Evolutionary conservation across 192 early-diverging fungal genomes (phyloP), one percentile per base, ranked within the genome.

Genomic region (Fimicolochytrium jonesii): DNA sequence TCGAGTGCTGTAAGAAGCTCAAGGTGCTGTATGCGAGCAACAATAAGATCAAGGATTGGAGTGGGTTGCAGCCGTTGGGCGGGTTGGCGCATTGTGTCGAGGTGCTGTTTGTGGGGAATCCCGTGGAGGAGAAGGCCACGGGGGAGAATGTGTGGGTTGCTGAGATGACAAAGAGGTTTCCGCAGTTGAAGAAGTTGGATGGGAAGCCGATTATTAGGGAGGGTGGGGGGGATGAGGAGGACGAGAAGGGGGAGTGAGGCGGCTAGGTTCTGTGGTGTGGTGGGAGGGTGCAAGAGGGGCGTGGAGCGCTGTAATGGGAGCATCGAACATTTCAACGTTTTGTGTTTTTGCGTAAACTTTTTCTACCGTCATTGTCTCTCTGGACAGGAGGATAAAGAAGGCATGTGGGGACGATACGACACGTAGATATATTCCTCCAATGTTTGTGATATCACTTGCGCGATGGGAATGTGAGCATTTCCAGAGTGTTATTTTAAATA

Each of bases 41-140:
- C 72, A 83, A 83, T 64, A 83, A 81, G 59, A 70, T 83, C 53
- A 81, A 81, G 61, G 74, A 63, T 1, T 83, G 77, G 81, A 73
- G 75, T 23, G 81, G 70, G 6, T 41, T 81, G 10, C 50, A 45
- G 32, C 57, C 73, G 15, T 34, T 76, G 59, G 75, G 60, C 49
- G 53, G 56, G 17, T 46, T 81, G 18, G 74, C 81, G 3, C n/a
- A 13, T 7, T 55, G 82, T 25, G 79, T 78, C 33, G 82, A 84
- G 29, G 18, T 84, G 22, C 50, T 83, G 30, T 62, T 80, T 46
- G 31, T 61, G 17, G 75, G 75, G 1, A 83, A 83, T 46, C 81
- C 81, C 9, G 37, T 83, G 20, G 82, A 84, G 47, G 82, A 84
- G 57, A 83, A 83, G 66, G 47, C 62, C 47, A 69, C 77, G n/a